phyloP scores from a whole-genome alignment of 805 yeast species.

The Lipomyces yamadae region DNA sequence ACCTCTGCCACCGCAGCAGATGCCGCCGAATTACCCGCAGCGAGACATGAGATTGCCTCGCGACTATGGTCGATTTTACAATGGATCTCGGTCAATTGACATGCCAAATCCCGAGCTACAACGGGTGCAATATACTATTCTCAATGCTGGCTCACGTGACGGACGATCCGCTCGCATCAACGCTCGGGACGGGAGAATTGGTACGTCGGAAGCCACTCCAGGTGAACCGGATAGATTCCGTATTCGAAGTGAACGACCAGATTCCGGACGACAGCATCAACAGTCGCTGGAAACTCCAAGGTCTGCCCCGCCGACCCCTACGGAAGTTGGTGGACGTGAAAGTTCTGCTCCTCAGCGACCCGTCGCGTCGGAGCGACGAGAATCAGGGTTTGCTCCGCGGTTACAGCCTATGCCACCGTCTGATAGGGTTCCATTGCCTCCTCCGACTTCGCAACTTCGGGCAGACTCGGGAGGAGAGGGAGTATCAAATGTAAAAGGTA shows the following conservation, averaged over 20 bases:
- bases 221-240: not conserved
- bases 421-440: not conserved
- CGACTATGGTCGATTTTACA: constrained; percentile 2
- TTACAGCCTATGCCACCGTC: not conserved
- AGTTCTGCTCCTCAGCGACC: not conserved
- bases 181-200: not conserved
- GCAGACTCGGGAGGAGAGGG: not conserved
- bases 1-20: constrained; percentile 11
- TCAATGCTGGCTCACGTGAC: constrained; percentile 9
- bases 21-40: not conserved
- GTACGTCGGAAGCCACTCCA: not conserved
- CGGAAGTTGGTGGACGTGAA: not conserved
- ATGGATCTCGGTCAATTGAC: constrained; percentile 3
- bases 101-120: constrained; percentile 2
- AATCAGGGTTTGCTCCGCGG: not conserved
- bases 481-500: not conserved
- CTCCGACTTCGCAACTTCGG: not conserved
- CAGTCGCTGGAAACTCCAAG: not conserved
- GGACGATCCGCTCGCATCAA: not conserved
- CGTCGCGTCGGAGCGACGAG: not conserved
- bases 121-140: constrained; percentile 5
- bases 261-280: not conserved
- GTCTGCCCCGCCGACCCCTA: not conserved
- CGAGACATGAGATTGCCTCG: not conserved
- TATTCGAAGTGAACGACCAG: not conserved